Conservation (phyloP, 2,329 filamentous ascomycete genomes). For the Fusarium sp. region DNA sequence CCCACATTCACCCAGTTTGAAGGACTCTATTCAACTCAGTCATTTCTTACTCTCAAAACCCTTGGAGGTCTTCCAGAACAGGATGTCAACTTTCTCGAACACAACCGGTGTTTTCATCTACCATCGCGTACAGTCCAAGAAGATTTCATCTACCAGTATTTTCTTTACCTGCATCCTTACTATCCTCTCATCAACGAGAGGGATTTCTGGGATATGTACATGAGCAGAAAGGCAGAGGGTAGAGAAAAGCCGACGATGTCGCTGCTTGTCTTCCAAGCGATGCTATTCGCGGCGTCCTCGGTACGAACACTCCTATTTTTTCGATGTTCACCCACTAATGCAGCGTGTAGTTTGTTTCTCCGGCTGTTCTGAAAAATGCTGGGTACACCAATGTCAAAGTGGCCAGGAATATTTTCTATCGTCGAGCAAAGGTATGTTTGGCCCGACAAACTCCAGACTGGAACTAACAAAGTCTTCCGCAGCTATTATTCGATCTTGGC, state of each 20-base stretch:
- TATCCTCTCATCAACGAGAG: slow-evolving; percentile 29
- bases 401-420: slow-evolving; percentile 34
- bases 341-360: slow-evolving; percentile 17
- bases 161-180: slow-evolving; percentile 31
- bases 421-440: slow-evolving; percentile 17
- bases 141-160: slow-evolving; percentile 24
- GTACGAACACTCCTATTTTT: background rate
- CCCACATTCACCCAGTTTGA: slow-evolving; percentile 7
- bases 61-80: background rate
- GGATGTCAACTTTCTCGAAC: slow-evolving; percentile 8
- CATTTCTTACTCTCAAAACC: background rate
- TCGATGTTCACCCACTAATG: background rate
- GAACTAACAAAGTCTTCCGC: too few relatives aligned
- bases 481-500: slow-evolving; percentile 17
- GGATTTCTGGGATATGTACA: slow-evolving; percentile 37
- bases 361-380: slow-evolving; percentile 33
- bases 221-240: background rate
- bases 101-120: slow-evolving; percentile 13
- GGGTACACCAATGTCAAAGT: slow-evolving; percentile 31
- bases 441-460: background rate
- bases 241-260: background rate
- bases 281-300: slow-evolving; percentile 35
- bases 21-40: background rate
- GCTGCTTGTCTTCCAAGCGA: slow-evolving; percentile 23
- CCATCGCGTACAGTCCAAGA: background rate